phyloP scores from a whole-genome alignment of 257 asterid genomes.

The Cordia subcordata region DNA sequence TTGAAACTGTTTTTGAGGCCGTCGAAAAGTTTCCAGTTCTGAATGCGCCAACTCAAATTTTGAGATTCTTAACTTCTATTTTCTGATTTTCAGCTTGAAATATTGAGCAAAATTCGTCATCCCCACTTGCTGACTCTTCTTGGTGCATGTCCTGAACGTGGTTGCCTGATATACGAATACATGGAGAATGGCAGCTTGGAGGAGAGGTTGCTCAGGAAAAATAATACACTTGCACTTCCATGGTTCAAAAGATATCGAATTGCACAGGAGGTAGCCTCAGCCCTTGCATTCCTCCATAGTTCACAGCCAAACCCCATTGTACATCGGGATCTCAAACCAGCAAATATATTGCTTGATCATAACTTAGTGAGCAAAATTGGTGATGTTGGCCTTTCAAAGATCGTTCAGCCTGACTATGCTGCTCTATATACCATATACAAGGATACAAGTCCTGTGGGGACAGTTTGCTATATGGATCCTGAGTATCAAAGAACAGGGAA shows the following conservation, averaged over 20 bases:
- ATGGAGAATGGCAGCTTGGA: conserved; percentile 90
- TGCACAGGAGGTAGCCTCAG: conserved; percentile 88
- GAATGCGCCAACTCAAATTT: no score
- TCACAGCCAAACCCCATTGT: conserved; percentile 62
- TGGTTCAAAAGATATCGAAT: conserved; percentile 78
- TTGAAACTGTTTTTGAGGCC: no score
- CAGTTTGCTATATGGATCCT: conserved; percentile 78
- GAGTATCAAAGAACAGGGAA: conserved; percentile 85
- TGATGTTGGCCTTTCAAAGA: conserved; percentile 72
- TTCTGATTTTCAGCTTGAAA: conserved; percentile 48
- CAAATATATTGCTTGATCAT: conserved; percentile 76
- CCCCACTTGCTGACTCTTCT: conserved; percentile 82
- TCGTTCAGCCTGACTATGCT: conserved; percentile 35
- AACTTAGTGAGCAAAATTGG: conserved; percentile 78
- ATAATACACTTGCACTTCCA: conserved; percentile 49
- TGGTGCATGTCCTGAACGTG: conserved; percentile 75
- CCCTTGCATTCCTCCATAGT: conserved; percentile 70
- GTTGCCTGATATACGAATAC: conserved; percentile 81
- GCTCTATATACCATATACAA: conserved; percentile 27
- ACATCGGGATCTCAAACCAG: conserved; percentile 91
- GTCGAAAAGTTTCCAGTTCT: no score
- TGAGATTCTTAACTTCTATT: not conserved
- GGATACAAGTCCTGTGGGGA: conserved; percentile 58
- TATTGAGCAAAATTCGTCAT: conserved; percentile 74
- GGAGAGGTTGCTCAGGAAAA: conserved; percentile 49